These are phyloP conservation scores for Evansstolkia leycettana DNA, from an alignment of 495 filamentous ascomycete species.

Conservation along the genomic window DNA sequence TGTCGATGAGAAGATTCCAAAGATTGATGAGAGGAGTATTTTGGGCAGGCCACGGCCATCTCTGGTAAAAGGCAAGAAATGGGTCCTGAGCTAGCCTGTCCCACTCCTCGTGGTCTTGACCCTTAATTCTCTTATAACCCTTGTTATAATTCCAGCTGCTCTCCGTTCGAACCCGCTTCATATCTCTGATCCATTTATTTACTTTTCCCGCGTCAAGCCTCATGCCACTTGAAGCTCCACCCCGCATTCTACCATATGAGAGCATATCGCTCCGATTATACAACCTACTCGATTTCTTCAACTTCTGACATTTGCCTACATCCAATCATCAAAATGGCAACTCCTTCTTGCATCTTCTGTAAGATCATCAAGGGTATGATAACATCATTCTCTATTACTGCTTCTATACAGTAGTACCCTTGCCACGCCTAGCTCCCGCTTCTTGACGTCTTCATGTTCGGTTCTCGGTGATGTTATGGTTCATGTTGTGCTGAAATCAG, in stretches of 20 bases:
- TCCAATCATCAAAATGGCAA: slow-evolving; percentile 17
- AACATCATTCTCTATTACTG: neutral
- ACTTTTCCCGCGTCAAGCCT: slow-evolving; percentile 1
- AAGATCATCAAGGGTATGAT: slow-evolving; percentile 84
- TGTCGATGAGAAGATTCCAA: slow-evolving; percentile 38
- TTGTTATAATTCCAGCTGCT: neutral
- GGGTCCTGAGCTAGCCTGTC: slow-evolving; percentile 46
- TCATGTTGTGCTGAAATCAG: neutral
- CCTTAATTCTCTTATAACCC: slow-evolving; percentile 7
- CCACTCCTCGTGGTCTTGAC: slow-evolving; percentile 24
- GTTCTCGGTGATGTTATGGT: too few relatives aligned
- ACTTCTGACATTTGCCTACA: too few relatives aligned
- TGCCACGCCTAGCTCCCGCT: too few relatives aligned
- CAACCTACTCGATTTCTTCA: too few relatives aligned
- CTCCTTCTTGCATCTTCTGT: slow-evolving; percentile 86
- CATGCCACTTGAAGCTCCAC: slow-evolving; percentile 5
- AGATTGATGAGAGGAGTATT: slow-evolving; percentile 47
- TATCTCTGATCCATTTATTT: slow-evolving; percentile 5
- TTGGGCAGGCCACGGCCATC: slow-evolving; percentile 50
- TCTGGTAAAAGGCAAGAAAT: slow-evolving; percentile 65
- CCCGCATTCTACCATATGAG: too few relatives aligned
- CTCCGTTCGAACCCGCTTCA: slow-evolving; percentile 16
- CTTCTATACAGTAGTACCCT: too few relatives aligned
- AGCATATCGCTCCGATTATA: too few relatives aligned
- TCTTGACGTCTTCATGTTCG: too few relatives aligned